These are phyloP conservation scores for Fusarium protoensiforme DNA, from an alignment of 2,329 filamentous ascomycete genomes.

Conservation along the genomic window DNA sequence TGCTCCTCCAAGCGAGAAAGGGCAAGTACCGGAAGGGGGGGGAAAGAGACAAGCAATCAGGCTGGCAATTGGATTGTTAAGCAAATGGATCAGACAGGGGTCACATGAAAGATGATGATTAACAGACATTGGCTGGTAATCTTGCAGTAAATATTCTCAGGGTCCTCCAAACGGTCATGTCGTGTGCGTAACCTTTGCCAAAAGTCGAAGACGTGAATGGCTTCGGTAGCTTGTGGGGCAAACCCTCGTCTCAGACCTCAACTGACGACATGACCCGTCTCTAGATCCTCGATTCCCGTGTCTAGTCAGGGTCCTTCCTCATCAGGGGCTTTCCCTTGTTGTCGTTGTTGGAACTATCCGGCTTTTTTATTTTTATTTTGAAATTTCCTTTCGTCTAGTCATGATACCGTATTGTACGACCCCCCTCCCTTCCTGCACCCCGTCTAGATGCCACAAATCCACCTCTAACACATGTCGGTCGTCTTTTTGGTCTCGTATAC, in stretches of 20 bases:
- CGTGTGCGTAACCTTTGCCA: slow-evolving; percentile 18
- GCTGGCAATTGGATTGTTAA: neutral
- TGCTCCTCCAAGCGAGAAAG: neutral
- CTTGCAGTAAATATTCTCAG: slow-evolving; percentile 5
- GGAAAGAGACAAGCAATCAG: neutral
- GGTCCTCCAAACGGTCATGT: slow-evolving; percentile 10
- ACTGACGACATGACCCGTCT: slow-evolving; percentile 36
- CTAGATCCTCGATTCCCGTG: slow-evolving; percentile 28
- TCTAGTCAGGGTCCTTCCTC: slow-evolving; percentile 31
- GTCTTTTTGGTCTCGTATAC: slow-evolving; percentile 1
- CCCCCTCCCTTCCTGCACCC: slow-evolving; percentile 1
- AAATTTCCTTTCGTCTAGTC: slow-evolving; percentile 37
- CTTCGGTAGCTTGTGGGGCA: slow-evolving; percentile 22
- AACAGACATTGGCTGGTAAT: neutral
- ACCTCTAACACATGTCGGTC: slow-evolving; percentile 3
- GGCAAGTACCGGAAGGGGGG: slow-evolving; percentile 35
- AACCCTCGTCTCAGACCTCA: slow-evolving; percentile 5
- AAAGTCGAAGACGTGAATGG: slow-evolving; percentile 19
- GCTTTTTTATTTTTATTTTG: slow-evolving; percentile 8
- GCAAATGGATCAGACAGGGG: neutral
- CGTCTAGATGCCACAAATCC: slow-evolving; percentile 22
- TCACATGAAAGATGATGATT: neutral
- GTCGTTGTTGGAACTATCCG: slow-evolving; percentile 13
- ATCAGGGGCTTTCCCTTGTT: slow-evolving; percentile 18
- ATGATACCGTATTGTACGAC: slow-evolving; percentile 25